phyloP scores from a whole-genome alignment of 305 asterid species.

The Solanum chacoense region DNA sequence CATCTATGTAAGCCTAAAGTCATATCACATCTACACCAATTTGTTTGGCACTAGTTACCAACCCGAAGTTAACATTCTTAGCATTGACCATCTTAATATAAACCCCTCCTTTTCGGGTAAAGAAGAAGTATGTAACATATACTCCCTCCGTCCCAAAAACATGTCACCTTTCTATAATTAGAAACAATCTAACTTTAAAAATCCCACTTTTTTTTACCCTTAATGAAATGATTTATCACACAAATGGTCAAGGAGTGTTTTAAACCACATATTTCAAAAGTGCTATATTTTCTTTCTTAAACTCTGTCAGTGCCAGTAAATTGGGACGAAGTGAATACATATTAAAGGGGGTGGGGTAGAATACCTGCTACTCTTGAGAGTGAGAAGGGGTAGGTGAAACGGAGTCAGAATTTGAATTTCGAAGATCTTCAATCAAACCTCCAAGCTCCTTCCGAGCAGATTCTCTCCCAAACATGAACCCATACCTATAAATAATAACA shows the following conservation, averaged over 20 bases:
- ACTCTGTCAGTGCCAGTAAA: background rate
- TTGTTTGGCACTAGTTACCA: background rate
- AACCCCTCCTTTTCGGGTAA: background rate
- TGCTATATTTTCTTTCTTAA: background rate
- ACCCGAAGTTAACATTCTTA: background rate
- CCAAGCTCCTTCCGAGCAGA: constrained; percentile 70
- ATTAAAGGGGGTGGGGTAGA: background rate
- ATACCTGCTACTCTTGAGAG: constrained; percentile 7
- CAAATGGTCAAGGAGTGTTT: background rate
- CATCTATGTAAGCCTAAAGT: background rate
- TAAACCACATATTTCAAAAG: background rate
- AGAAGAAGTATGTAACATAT: background rate
- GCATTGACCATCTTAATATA: background rate
- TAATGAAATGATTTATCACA: background rate
- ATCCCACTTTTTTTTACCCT: background rate
- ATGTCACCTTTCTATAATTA: background rate
- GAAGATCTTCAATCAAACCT: constrained; percentile 59
- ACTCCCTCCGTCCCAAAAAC: background rate
- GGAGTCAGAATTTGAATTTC: constrained; percentile 33
- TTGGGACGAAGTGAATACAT: background rate
- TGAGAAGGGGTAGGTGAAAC: constrained; percentile 22
- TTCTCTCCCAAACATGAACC: constrained; percentile 85
- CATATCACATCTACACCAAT: background rate
- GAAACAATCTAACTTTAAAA: background rate
- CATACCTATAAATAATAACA: constrained; percentile 40